A percentile compares a stretch with the other conserved stretches of the same genome.
These are phyloP conservation scores for Solanum clarkiae DNA, from an alignment of 257 asterid genomes.

Conservation along the genomic window DNA sequence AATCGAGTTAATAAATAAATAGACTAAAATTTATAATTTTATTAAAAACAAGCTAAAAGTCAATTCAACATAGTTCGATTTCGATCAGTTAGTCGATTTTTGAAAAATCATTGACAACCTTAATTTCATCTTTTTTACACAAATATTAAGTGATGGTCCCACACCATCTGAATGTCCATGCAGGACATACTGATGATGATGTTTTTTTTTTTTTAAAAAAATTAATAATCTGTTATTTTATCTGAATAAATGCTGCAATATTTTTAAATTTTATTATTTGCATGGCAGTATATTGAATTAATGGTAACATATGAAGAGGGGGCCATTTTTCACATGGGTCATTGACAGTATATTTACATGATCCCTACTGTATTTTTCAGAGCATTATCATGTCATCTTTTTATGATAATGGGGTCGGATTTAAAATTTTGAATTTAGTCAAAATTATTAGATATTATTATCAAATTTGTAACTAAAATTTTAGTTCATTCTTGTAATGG, in stretches of 20 bases:
- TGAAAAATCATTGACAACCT: not conserved
- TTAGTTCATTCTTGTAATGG: fast-evolving
- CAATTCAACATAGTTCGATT: not conserved
- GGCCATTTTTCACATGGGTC: slow-evolving; percentile 1
- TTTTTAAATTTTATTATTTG: not conserved
- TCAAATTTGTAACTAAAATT: not conserved
- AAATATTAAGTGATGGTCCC: not conserved
- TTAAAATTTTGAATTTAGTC: not conserved
- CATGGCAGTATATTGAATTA: not conserved
- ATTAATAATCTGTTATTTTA: not conserved
- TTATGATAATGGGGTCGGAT: fast-evolving
- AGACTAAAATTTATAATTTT: not conserved
- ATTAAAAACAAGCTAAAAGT: not conserved
- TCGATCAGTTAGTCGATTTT: not conserved
- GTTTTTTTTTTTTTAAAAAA: not conserved
- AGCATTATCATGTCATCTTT: not conserved
- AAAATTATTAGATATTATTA: not conserved
- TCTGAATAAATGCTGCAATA: not conserved
- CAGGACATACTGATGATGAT: not conserved
- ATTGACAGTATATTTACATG: not conserved
- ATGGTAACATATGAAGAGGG: not conserved
- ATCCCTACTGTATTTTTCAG: not conserved
- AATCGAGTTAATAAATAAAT: not conserved
- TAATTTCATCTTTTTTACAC: not conserved
- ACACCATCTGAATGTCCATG: not conserved